Evolutionary conservation across 768 basidiomycete genomes (phyloP), one percentile per base, ranked within the genome.

Genomic region (Mycena olivaceomarginata): DNA sequence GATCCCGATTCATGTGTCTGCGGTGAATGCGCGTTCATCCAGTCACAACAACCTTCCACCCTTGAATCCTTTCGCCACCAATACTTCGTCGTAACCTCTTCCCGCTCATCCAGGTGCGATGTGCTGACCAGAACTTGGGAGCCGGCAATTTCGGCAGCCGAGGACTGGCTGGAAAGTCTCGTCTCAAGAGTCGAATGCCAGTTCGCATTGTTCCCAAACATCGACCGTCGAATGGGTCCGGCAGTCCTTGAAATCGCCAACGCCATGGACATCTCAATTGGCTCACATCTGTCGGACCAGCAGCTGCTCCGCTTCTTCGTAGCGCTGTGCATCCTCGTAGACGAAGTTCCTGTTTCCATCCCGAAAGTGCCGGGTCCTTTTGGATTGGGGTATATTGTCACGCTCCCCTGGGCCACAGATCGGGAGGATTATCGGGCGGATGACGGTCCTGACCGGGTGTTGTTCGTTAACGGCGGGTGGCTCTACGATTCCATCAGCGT

Each of bases 191-290:
- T 69, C 41, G 67, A 69, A 22, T 41, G 53, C 9, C 20, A 69
- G 0, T 69, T 69, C 22, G 40, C 67, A 6, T 39, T 69, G 48
- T 69, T 69, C 56, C 53, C 56, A 7, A 39, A 43, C 8, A 40
- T 57, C 16, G 67, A 69, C 48, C 39, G 67, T 3, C 67, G 67
- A n/a, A 69, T 69, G 67, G 67, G 67, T 18, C 67, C 67, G 39
- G 67, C 67, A n/a, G 67, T 59, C 2, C 67, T 69, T 15, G 67
- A 59, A 13, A 16, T 57, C 31, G 53, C 67, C 67, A 69, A 69
- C 15, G 67, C 67, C 16, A 69, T 69, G 67, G 67, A n/a, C 56
- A 20, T 69, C 22, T 40, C n/a, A 22, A 15, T 69, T 16, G 67
- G 67, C 10, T 69, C 67, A 10, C 67, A 25, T 13, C 40, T 69